Conservation (phyloP, 139 green algal species). For the Coelastrella sp. region DNA sequence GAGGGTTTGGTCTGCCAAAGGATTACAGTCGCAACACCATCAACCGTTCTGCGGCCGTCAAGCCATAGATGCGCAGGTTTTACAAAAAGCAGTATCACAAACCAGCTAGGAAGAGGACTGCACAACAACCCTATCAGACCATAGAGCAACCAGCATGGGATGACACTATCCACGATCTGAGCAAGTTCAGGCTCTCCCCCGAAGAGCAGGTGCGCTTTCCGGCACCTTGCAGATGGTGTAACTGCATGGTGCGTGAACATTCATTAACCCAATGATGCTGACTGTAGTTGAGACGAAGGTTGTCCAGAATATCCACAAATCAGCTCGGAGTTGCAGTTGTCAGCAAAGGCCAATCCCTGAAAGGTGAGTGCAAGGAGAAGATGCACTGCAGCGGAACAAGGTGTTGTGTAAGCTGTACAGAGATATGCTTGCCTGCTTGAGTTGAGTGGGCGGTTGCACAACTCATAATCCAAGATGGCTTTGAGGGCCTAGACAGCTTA, state of each 20-base stretch:
- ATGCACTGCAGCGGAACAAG: background rate
- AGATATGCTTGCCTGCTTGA: no score
- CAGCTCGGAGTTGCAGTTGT: slow-evolving; percentile 8
- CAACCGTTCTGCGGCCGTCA: no score
- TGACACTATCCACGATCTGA: slow-evolving; percentile 45
- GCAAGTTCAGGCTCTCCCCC: background rate
- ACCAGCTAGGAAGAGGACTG: background rate
- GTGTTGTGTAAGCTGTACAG: no score
- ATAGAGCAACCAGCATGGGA: slow-evolving; percentile 39
- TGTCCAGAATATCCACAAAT: slow-evolving; percentile 4
- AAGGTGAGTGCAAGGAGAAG: background rate
- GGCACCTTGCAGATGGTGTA: no score
- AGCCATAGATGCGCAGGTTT: slow-evolving; percentile 29
- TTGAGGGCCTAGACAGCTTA: no score
- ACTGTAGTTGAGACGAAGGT: background rate
- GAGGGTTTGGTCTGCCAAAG: no score
- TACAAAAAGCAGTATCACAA: background rate
- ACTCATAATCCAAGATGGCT: no score
- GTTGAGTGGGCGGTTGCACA: no score
- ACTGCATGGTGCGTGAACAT: no score
- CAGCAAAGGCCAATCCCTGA: no score
- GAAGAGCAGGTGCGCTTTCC: slow-evolving; percentile 34
- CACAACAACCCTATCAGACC: background rate
- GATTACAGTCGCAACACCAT: no score
- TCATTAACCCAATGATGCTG: background rate